Conservation (phyloP, 108 stramenopile genomes). For the Mayamaea pseudoterrestris region DNA sequence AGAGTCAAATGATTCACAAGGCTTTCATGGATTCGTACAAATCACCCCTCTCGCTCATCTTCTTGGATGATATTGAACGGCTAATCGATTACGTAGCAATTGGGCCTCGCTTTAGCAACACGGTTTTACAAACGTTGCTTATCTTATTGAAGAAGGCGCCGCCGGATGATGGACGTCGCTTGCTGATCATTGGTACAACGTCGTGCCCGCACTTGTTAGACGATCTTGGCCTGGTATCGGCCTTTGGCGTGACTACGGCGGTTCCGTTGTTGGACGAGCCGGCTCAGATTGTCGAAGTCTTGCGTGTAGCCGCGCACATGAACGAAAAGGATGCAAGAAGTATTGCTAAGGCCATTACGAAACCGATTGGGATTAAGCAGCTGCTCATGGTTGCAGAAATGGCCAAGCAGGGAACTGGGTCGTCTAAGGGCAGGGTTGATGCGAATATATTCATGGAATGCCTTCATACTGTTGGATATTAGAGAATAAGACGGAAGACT, state of each 20-base stretch:
- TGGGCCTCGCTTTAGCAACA: conserved; percentile 94
- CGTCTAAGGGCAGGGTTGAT: conserved; percentile 47
- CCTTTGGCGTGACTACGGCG: conserved; percentile 81
- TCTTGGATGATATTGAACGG: conserved; percentile 97
- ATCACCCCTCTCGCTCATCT: conserved; percentile 89
- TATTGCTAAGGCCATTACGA: conserved; percentile 79
- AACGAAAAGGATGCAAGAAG: conserved; percentile 56
- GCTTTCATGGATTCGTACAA: conserved; percentile 97
- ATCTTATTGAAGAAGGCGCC: conserved; percentile 95
- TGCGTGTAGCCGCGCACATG: conserved; percentile 73
- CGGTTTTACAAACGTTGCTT: conserved; percentile 93
- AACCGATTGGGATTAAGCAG: conserved; percentile 96
- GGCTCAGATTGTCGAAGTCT: conserved; percentile 73
- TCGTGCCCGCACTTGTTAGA: conserved; percentile 77
- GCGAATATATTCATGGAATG: conserved; percentile 92
- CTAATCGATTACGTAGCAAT: conserved; percentile 96
- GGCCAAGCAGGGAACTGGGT: conserved; percentile 70
- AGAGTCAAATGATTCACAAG: conserved; percentile 84
- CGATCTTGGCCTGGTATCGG: conserved; percentile 84
- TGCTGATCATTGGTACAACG: conserved; percentile 93
- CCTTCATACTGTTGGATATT: conserved; percentile 90
- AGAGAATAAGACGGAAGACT: background rate
- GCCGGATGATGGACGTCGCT: conserved; percentile 75
- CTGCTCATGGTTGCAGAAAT: conserved; percentile 94
- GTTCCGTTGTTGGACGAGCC: conserved; percentile 78